A percentile compares a stretch with the other conserved stretches of the same genome.
Conservation (phyloP, 2,329 filamentous ascomycete genomes). For the Trichoderma asperellum region DNA sequence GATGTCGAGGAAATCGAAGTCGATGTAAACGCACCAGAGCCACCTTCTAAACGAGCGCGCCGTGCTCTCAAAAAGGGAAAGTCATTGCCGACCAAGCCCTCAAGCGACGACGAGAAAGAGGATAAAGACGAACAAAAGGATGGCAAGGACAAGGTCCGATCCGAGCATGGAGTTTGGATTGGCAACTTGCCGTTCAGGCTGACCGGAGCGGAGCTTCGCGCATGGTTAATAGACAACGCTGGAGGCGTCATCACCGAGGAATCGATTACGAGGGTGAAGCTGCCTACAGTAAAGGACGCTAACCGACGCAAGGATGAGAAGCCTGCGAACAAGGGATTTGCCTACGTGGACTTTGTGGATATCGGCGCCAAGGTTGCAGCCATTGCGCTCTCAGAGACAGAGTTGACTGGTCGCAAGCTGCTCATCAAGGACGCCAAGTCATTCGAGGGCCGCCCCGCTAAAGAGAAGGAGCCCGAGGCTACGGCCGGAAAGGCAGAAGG, state of each 20-base stretch:
- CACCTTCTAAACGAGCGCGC: slow-evolving; percentile 90
- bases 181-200: slow-evolving; percentile 89
- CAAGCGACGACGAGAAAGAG: slow-evolving; percentile 43
- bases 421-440: slow-evolving; percentile 92
- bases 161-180: slow-evolving; percentile 89
- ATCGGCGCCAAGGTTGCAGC: slow-evolving; percentile 74
- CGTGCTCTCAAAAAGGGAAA: slow-evolving; percentile 88
- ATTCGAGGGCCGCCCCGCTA: slow-evolving; percentile 86
- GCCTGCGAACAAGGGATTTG: slow-evolving; percentile 83
- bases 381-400: slow-evolving; percentile 82
- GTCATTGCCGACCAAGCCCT: slow-evolving; percentile 51
- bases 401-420: slow-evolving; percentile 74
- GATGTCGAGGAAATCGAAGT: slow-evolving; percentile 79
- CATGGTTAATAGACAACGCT: slow-evolving; percentile 76
- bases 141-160: slow-evolving; percentile 60
- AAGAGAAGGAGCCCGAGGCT: slow-evolving; percentile 50
- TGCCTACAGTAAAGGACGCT: slow-evolving; percentile 66
- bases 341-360: slow-evolving; percentile 88
- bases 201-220: slow-evolving; percentile 73
- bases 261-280: slow-evolving; percentile 81
- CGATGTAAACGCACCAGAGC: slow-evolving; percentile 85
- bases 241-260: slow-evolving; percentile 67
- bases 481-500: slow-evolving; percentile 37
- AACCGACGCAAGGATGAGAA: slow-evolving; percentile 42
- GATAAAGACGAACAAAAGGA: slow-evolving; percentile 46